A percentile compares a stretch with the other conserved stretches of the same genome.
These are phyloP conservation scores for Theobroma grandiflorum DNA, from an alignment of 441 rosid genomes.

Conservation along the genomic window DNA sequence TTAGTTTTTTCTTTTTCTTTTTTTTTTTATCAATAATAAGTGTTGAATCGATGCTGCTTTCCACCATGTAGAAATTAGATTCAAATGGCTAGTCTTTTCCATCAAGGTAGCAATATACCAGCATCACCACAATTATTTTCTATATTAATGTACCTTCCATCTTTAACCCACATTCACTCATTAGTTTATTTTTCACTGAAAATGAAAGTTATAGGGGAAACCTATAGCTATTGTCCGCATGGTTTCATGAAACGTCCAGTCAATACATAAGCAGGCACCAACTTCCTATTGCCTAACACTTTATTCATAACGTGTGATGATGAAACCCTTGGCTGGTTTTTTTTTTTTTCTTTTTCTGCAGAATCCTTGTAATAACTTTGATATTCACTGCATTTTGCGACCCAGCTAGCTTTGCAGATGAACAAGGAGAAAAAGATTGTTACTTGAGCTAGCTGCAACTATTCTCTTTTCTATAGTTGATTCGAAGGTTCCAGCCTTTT, in stretches of 20 bases:
- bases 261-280: constrained; percentile 17
- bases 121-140: background rate
- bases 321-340: background rate
- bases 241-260: constrained; percentile 45
- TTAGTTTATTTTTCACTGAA: constrained; percentile 3
- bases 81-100: background rate
- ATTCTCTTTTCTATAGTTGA: background rate
- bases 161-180: constrained; percentile 32
- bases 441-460: constrained; percentile 7
- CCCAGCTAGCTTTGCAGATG: constrained; percentile 27
- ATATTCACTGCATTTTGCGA: constrained; percentile 7
- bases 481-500: constrained; percentile 17
- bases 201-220: background rate
- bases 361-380: constrained; percentile 2
- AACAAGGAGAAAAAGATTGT: background rate
- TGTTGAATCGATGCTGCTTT: constrained; percentile 2
- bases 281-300: constrained; percentile 21
- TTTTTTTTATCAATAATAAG: too few relatives aligned
- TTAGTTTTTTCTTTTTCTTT: too few relatives aligned
- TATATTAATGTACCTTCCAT: background rate
- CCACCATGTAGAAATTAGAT: background rate
- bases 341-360: background rate
- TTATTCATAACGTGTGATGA: background rate
- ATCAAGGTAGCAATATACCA: background rate
- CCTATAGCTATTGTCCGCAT: constrained; percentile 20